These are phyloP conservation scores for Capsicum chinense DNA, from an alignment of 257 asterid genomes.

Conservation along the genomic window DNA sequence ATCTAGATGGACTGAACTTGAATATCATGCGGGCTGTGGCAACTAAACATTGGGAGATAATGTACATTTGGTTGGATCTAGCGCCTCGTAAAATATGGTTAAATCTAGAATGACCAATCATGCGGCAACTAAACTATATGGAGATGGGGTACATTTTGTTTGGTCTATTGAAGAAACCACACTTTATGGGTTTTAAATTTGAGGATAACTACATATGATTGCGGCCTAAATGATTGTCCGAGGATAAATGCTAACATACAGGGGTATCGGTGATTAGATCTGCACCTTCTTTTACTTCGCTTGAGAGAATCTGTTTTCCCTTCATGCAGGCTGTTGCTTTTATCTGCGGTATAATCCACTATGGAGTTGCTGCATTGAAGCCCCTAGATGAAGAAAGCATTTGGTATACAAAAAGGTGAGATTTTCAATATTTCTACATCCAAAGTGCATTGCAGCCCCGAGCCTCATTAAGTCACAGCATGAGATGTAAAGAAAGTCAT, in stretches of 20 bases:
- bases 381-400: conserved; percentile 43
- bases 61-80: background rate
- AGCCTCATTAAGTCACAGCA: background rate
- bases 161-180: background rate
- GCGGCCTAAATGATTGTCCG: background rate
- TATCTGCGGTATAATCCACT: conserved; percentile 75
- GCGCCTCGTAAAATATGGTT: background rate
- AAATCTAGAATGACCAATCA: background rate
- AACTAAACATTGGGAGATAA: background rate
- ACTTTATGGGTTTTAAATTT: background rate
- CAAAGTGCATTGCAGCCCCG: background rate
- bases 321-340: conserved; percentile 80
- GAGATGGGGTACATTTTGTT: background rate
- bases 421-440: conserved; percentile 17
- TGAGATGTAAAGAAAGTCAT: background rate
- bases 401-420: conserved; percentile 70
- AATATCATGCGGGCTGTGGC: background rate
- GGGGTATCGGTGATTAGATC: background rate
- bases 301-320: conserved; percentile 31
- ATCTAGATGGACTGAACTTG: background rate
- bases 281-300: conserved; percentile 26
- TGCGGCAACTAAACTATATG: background rate
- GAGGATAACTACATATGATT: background rate
- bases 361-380: conserved; percentile 55
- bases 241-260: background rate